Evolutionary conservation across 805 yeast species (phyloP), one percentile per base, ranked within the genome.

Genomic region (Kodamaea lidongshanica): DNA sequence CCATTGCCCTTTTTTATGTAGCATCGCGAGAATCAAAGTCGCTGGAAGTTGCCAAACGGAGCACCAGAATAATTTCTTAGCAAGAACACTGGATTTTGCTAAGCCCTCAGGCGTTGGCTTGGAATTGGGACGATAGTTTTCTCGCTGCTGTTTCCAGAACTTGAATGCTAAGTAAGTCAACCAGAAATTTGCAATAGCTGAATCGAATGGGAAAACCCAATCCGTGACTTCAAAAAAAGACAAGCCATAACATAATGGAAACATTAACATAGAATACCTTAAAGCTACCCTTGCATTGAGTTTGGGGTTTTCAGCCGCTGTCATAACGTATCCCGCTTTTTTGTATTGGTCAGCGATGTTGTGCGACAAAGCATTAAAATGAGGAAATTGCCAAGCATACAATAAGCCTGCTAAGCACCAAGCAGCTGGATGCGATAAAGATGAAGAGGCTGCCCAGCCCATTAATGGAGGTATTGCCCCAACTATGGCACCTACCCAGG

Each of bases 401-500:
- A 92, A 61, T 30, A 92, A 60, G 0, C 81, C 85, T 1, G 96
- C 96, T 14, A 92, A 62, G 49, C 88, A 77, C 97, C 97, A 89
- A 3, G 94, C 94, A 6, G 92, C 96, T 0, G 97, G 96, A 40
- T 86, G 84, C 3, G 70, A 42, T 20, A 88, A 58, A 1, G 87
- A 73, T 3, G 85, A 75, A 8, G 95, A 82, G 1, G 69, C 67
- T 2, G 95, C 96, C 98, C 98, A 92, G 2, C 98, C 98, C 98
- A 92, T 92, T 29, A 92, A 67, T 12, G 98, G 98, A 0, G 98
- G 98, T 27, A 92, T 83, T 0, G 96, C 98, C 4, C 98, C 98
- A 4, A 92, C 98, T n/a, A 92, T 54, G 0, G 98, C 98, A 12
- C 98, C 98, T 3, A 92, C 92, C 98, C 98, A 92, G 1, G 98